phyloP scores from a whole-genome alignment of 371 early-diverging fungal species.

The Mortierella sp. region DNA sequence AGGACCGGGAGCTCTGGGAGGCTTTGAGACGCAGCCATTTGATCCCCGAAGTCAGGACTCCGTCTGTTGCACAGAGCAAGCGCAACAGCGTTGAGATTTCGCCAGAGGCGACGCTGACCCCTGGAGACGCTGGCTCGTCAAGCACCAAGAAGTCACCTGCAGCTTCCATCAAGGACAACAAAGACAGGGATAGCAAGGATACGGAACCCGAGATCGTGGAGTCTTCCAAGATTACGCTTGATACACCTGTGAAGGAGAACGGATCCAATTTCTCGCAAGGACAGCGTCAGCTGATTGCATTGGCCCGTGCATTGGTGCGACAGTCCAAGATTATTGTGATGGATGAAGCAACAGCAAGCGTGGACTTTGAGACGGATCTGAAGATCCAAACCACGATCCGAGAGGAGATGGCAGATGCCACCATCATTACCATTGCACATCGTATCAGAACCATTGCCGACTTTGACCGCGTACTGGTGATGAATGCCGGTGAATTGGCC shows the following conservation, averaged over 20 bases:
- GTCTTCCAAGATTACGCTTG: conserved; percentile 56
- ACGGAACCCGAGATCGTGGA: conserved; percentile 21
- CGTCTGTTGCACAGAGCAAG: conserved; percentile 20
- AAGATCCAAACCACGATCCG: conserved; percentile 79
- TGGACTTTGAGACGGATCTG: conserved; percentile 74
- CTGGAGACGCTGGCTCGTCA: neutral
- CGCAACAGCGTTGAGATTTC: conserved; percentile 29
- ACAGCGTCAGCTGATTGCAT: conserved; percentile 82
- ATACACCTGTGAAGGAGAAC: conserved; percentile 67
- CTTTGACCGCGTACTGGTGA: conserved; percentile 81
- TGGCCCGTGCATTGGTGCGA: conserved; percentile 81
- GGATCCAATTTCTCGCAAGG: conserved; percentile 84
- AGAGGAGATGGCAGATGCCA: conserved; percentile 63
- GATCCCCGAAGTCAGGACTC: too few relatives aligned
- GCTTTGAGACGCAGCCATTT: conserved; percentile 55
- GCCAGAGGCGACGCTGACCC: neutral
- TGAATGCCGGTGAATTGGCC: conserved; percentile 67
- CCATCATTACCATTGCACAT: conserved; percentile 75
- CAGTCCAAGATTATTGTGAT: conserved; percentile 74
- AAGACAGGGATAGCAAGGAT: conserved; percentile 1
- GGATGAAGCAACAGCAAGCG: conserved; percentile 88
- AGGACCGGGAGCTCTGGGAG: conserved; percentile 75
- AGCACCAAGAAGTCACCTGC: conserved; percentile 16
- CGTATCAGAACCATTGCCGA: conserved; percentile 82
- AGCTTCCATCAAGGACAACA: conserved; percentile 13